Evolutionary conservation across 116 monocot genomes (phyloP), one percentile per base, ranked within the genome.

Genomic region (Zostera marina): DNA sequence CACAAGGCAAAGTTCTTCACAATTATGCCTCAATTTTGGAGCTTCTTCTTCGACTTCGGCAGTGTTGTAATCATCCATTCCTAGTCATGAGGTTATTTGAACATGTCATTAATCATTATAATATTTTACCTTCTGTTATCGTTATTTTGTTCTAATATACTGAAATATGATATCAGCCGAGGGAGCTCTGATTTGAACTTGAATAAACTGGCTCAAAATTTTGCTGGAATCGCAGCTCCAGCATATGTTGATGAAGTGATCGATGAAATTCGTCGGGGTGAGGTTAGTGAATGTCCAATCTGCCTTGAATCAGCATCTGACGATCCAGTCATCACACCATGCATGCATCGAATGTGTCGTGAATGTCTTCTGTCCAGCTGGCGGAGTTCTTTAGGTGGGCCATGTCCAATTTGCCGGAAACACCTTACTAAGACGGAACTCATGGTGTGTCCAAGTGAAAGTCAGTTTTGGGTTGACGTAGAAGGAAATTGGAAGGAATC

Each of bases 11-110:
- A 63, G 85, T 92, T 68, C 82, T 82, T 64, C 67, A 82, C 72
- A 83, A 92, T 61, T 92, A 92, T 41, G 92, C 92, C n/a, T 75
- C 76, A 13, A 92, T 92, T 47, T 80, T 92, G 7, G 92, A 92
- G 74, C 73, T 92, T 13, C 77, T 92, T 9, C 86, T 92, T 41
- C 70, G 87, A 16, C 61, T 92, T 15, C 70, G 92, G 14, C 92
- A 86, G 66, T 92, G 92, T 66, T 92, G 92, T 78, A 86, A 92
- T 49, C 92, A 86, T 42, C 92, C 87, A 0, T 86, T 80, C 52
- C 73, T 92, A 46, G 80, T 92, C 6, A 72, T 86, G 66, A 92
- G 80, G 91, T 88, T 59, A 8, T 22, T 16, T 21, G 12, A 20
- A 4, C 11, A 43, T n/a, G n/a, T n/a, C n/a, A n/a, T n/a, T n/a